These are phyloP conservation scores for Pleurotus ostreatus DNA, from an alignment of 768 basidiomycete species.

Conservation along the genomic window DNA sequence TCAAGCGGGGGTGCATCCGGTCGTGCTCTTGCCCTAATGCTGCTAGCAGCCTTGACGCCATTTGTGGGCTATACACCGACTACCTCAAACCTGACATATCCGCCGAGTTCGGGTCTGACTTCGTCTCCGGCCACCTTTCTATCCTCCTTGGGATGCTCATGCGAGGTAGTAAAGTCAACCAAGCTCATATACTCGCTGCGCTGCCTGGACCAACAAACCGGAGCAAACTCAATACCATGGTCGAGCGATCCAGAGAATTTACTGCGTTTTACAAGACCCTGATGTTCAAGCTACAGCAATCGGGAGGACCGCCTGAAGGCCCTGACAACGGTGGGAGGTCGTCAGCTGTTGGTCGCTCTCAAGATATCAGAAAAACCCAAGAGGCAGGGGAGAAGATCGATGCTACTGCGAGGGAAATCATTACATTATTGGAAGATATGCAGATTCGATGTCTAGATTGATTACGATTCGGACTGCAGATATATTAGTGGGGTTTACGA, in stretches of 20 bases:
- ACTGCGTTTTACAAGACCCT: slow-evolving; percentile 35
- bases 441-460: slow-evolving; percentile 17
- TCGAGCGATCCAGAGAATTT: slow-evolving; percentile 43
- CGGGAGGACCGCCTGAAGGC: slow-evolving; percentile 16
- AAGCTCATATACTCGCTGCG: slow-evolving; percentile 26
- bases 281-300: slow-evolving; percentile 5
- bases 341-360: background rate
- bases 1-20: slow-evolving; percentile 44
- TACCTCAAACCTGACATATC: slow-evolving; percentile 27
- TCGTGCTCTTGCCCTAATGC: slow-evolving; percentile 49
- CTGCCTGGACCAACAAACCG: slow-evolving; percentile 18
- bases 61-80: slow-evolving; percentile 45
- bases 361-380: slow-evolving; percentile 9
- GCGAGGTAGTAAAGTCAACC: slow-evolving; percentile 32
- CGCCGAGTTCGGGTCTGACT: slow-evolving; percentile 15
- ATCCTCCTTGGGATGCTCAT: slow-evolving; percentile 65
- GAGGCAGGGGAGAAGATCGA: slow-evolving; percentile 30
- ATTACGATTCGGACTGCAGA: background rate
- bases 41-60: slow-evolving; percentile 44
- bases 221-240: slow-evolving; percentile 28
- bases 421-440: slow-evolving; percentile 48
- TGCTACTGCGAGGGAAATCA: slow-evolving; percentile 43
- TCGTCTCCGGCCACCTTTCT: slow-evolving; percentile 71
- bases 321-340: background rate
- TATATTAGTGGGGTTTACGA: background rate